phyloP scores from a whole-genome alignment of 495 filamentous ascomycete species.

The Elaphomyces granulatus region DNA sequence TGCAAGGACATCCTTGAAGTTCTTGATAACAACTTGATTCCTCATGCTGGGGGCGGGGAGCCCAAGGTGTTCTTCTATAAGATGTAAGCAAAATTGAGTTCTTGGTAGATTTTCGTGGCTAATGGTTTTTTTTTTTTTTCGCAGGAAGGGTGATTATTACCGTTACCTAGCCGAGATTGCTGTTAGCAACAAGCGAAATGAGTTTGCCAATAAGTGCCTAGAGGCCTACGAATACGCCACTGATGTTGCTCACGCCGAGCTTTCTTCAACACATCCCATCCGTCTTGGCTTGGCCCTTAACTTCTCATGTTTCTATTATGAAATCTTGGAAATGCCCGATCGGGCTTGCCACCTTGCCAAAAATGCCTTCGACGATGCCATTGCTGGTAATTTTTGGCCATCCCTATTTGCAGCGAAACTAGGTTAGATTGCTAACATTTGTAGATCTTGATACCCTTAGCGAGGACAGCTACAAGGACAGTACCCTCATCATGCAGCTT shows the following conservation, averaged over 20 bases:
- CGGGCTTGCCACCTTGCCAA: slow-evolving; percentile 98
- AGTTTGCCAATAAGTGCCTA: slow-evolving; percentile 86
- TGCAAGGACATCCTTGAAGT: slow-evolving; percentile 98
- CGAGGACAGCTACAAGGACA: slow-evolving; percentile 99
- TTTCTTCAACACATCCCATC: slow-evolving; percentile 97
- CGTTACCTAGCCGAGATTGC: slow-evolving; percentile 99
- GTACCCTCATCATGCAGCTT: slow-evolving; percentile 98
- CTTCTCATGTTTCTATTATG: slow-evolving; percentile 99
- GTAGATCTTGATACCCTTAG: slow-evolving; percentile 94
- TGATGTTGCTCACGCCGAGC: slow-evolving; percentile 94
- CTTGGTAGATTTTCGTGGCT: not conserved
- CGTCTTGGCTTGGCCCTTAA: slow-evolving; percentile 95
- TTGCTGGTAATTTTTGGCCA: slow-evolving; percentile 86
- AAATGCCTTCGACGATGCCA: slow-evolving; percentile 98
- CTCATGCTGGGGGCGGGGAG: slow-evolving; percentile 90
- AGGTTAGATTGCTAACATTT: slow-evolving; percentile 3
- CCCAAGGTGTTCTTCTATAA: slow-evolving; percentile 99
- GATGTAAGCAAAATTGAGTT: slow-evolving; percentile 51
- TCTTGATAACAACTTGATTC: slow-evolving; percentile 90
- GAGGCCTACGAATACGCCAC: slow-evolving; percentile 98
- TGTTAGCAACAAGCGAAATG: slow-evolving; percentile 93
- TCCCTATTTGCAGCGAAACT: not conserved
- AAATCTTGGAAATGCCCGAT: slow-evolving; percentile 97
- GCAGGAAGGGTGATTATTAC: slow-evolving; percentile 99
- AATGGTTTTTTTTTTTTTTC: not conserved